Evolutionary conservation across 345 rosid species (phyloP).

Genomic region (Salix caprea): DNA sequence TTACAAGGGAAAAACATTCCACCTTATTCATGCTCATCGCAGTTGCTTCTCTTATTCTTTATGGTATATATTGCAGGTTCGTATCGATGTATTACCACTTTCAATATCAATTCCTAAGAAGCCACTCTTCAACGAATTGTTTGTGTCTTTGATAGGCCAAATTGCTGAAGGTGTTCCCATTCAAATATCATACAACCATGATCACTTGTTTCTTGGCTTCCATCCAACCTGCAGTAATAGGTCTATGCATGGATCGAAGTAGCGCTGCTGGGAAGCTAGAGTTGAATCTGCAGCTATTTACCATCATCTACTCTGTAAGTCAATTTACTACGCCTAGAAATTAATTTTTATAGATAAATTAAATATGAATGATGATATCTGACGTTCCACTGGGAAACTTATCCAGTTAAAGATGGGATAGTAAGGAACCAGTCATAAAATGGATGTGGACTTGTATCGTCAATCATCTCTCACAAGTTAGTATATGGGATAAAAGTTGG

Average conservation of each 20-base stretch:
- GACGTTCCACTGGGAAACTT: too few species aligned
- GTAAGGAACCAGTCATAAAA: too few species aligned
- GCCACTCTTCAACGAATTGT: too few species aligned
- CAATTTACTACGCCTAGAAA: neutral
- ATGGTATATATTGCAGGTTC: constrained; percentile 47
- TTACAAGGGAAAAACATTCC: constrained; percentile 35
- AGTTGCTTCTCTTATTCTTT: constrained; percentile 32
- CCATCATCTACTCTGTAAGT: constrained; percentile 45
- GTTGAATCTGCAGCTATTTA: constrained; percentile 38
- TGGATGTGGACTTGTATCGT: too few species aligned
- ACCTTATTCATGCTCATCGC: constrained; percentile 16
- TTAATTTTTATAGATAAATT: neutral
- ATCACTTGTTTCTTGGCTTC: constrained; percentile 38
- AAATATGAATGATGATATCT: too few species aligned
- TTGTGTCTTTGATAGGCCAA: constrained; percentile 22
- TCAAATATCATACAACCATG: constrained; percentile 42
- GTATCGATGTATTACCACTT: too few species aligned
- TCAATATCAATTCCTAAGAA: neutral
- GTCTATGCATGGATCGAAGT: constrained; percentile 30
- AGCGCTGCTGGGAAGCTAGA: constrained; percentile 31
- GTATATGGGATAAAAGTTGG: neutral
- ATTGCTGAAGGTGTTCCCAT: constrained; percentile 32
- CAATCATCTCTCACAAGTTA: too few species aligned
- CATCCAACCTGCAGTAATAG: constrained; percentile 26
- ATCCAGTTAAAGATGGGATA: too few species aligned